Evolutionary conservation across 1,284 basidiomycete species (phyloP).

Genomic region (Leccinum pachyderme): DNA sequence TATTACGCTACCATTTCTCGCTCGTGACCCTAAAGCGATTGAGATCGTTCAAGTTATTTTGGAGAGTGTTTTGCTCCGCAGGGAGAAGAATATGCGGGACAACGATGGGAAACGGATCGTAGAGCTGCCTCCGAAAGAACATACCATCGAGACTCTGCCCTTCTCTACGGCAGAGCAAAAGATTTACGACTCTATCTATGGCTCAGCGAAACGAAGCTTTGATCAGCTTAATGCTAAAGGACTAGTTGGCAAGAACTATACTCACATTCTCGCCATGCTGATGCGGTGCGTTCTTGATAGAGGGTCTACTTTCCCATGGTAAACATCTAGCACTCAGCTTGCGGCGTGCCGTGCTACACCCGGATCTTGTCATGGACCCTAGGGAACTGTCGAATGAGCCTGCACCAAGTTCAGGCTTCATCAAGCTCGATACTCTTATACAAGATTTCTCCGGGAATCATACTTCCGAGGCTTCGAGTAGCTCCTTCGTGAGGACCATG

Average conservation of each 20-base stretch:
- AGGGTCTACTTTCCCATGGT: not conserved
- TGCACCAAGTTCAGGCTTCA: constrained; percentile 32
- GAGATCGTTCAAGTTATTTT: constrained; percentile 93
- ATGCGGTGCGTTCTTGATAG: constrained; percentile 59
- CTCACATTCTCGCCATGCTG: constrained; percentile 87
- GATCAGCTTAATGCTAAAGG: constrained; percentile 77
- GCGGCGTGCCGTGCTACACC: constrained; percentile 85
- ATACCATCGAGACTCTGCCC: constrained; percentile 65
- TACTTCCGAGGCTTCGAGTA: constrained; percentile 32
- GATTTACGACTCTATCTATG: constrained; percentile 79
- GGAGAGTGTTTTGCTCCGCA: constrained; percentile 84
- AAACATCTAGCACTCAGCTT: constrained; percentile 45
- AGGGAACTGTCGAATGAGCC: constrained; percentile 44
- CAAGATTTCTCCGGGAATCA: constrained; percentile 54
- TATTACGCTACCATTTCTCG: constrained; percentile 86
- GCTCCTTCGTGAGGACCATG: constrained; percentile 63
- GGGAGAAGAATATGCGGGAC: constrained; percentile 95
- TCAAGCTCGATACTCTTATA: constrained; percentile 66
- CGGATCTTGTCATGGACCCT: constrained; percentile 65
- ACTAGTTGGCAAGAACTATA: constrained; percentile 81
- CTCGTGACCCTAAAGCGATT: constrained; percentile 85
- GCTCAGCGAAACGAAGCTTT: constrained; percentile 66
- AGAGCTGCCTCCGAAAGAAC: constrained; percentile 82
- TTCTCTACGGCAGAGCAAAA: constrained; percentile 77
- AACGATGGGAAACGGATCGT: constrained; percentile 87